Evolutionary conservation across 805 yeast species (phyloP).

Genomic region (Kodamaea leandrae): DNA sequence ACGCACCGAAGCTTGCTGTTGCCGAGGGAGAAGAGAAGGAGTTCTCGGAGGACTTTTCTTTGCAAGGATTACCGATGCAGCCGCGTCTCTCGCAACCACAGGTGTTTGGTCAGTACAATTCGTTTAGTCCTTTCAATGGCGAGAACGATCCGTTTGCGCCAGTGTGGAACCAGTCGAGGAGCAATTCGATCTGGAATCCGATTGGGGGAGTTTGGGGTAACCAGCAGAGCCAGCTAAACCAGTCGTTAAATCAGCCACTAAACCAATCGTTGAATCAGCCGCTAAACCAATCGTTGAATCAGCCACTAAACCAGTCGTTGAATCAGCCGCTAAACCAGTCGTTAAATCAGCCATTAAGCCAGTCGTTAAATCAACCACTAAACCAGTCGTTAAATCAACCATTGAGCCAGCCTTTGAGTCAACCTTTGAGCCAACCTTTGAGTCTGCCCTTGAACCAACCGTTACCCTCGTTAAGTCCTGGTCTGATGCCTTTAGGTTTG

Average conservation of each 20-base stretch:
- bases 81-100: slow-evolving; percentile 1
- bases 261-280: not conserved
- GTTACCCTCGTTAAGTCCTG: no score
- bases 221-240: not conserved
- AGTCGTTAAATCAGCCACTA: not conserved
- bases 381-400: not conserved
- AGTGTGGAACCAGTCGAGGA: slow-evolving; percentile 14
- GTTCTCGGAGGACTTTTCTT: no score
- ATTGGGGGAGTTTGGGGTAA: not conserved
- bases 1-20: no score
- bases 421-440: not conserved
- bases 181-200: slow-evolving; percentile 31
- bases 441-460: not conserved
- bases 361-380: not conserved
- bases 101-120: slow-evolving; percentile 6
- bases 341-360: slow-evolving; percentile 13
- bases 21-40: no score
- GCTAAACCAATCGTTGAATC: not conserved
- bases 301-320: not conserved
- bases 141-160: slow-evolving; percentile 2
- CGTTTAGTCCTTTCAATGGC: slow-evolving; percentile 21
- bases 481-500: not conserved
- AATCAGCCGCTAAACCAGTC: not conserved
- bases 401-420: not conserved
- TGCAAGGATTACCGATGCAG: no score